These are phyloP conservation scores for Trichophaea hybrida DNA, from an alignment of 2,329 filamentous ascomycete species.

Conservation along the genomic window DNA sequence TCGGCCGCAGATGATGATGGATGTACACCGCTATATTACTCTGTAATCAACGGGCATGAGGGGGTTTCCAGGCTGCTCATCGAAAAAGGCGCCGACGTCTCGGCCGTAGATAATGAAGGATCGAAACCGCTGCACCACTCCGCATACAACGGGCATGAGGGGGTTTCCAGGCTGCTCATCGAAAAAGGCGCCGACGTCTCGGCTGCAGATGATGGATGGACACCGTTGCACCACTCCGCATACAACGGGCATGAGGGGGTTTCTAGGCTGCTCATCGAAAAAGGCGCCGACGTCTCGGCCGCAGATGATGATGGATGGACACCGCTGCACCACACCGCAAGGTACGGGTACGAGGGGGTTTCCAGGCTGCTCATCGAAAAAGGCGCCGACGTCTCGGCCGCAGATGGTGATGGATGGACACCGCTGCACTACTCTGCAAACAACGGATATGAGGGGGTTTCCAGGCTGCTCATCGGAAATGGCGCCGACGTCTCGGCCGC, in stretches of 20 bases:
- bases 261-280: too few relatives aligned
- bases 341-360: neutral
- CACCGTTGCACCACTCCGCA: too few relatives aligned
- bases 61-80: neutral
- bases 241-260: too few relatives aligned
- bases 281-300: too few relatives aligned
- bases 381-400: neutral
- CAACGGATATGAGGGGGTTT: too few relatives aligned
- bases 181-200: neutral
- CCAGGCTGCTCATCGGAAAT: too few relatives aligned
- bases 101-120: neutral
- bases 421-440: too few relatives aligned
- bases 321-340: too few relatives aligned
- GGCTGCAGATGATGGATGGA: neutral
- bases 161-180: neutral
- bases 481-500: too few relatives aligned
- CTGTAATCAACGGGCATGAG: neutral
- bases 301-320: too few relatives aligned
- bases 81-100: neutral
- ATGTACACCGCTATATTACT: neutral
- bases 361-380: neutral
- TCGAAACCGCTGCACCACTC: neutral
- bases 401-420: too few relatives aligned
- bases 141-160: too few relatives aligned
- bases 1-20: neutral